Evolutionary conservation across 2,329 filamentous ascomycete species (phyloP).

Genomic region (Trichoderma semiorbis): DNA sequence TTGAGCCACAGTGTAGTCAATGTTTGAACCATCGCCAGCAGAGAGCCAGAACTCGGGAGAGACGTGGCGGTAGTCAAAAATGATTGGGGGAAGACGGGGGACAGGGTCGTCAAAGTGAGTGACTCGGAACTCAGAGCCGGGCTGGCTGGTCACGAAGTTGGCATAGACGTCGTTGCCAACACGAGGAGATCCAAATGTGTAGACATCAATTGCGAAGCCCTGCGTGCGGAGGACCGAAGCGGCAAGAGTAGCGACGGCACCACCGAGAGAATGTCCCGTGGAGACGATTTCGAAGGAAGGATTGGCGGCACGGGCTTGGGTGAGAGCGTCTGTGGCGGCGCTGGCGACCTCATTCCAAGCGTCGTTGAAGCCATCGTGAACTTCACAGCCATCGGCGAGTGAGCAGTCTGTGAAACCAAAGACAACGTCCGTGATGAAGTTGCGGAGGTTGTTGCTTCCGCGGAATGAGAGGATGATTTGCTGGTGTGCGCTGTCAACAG

Average conservation of each 20-base stretch:
- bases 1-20: constrained; percentile 37
- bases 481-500: constrained; percentile 44
- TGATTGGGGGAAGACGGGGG: constrained; percentile 60
- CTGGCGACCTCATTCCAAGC: constrained; percentile 54
- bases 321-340: constrained; percentile 42
- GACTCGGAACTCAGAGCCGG: constrained; percentile 56
- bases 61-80: constrained; percentile 62
- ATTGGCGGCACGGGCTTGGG: constrained; percentile 41
- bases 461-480: constrained; percentile 60
- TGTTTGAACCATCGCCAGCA: constrained; percentile 31
- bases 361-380: constrained; percentile 57
- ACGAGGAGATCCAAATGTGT: constrained; percentile 65
- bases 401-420: constrained; percentile 31
- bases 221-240: constrained; percentile 51
- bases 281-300: constrained; percentile 52
- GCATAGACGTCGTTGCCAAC: constrained; percentile 57
- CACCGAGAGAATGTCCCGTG: constrained; percentile 69
- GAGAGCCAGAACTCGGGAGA: constrained; percentile 66
- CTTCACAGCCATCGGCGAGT: constrained; percentile 42
- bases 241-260: constrained; percentile 59
- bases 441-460: constrained; percentile 55
- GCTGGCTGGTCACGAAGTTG: constrained; percentile 50
- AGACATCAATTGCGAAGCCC: constrained; percentile 51
- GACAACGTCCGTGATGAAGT: constrained; percentile 57
- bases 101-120: constrained; percentile 67